These are phyloP conservation scores for Hypoxylon rickii DNA, from an alignment of 495 filamentous ascomycete species.

Conservation along the genomic window DNA sequence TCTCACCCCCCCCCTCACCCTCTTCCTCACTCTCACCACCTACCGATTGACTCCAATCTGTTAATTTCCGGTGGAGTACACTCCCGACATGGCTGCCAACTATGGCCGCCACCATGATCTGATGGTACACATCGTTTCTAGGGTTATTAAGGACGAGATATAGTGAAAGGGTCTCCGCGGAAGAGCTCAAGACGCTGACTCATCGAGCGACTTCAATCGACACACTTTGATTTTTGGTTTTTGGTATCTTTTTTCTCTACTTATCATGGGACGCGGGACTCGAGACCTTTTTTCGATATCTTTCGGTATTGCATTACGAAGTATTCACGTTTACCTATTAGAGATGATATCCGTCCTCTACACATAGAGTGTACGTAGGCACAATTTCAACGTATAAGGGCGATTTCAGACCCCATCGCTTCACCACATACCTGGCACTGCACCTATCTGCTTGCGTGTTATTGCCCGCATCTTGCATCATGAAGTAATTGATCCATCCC, in stretches of 20 bases:
- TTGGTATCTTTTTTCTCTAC: slow-evolving; percentile 6
- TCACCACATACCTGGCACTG: slow-evolving; percentile 2
- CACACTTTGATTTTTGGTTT: neutral
- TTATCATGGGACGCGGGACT: slow-evolving; percentile 19
- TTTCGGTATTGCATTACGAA: neutral
- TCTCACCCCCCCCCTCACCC: neutral
- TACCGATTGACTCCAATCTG: neutral
- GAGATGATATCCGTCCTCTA: slow-evolving; percentile 26
- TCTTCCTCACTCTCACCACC: neutral
- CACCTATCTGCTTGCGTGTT: neutral
- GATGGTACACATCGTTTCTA: no score
- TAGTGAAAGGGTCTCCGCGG: neutral
- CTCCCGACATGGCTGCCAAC: no score
- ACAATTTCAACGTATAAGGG: slow-evolving; percentile 11
- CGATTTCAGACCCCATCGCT: slow-evolving; percentile 4
- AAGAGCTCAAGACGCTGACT: neutral
- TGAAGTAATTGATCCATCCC: neutral
- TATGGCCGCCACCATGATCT: no score
- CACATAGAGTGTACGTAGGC: slow-evolving; percentile 13
- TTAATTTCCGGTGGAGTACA: slow-evolving; percentile 10
- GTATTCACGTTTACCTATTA: slow-evolving; percentile 1
- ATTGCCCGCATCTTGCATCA: neutral
- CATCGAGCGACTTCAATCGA: neutral
- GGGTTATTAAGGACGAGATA: no score
- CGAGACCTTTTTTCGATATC: neutral